These are phyloP conservation scores for Pseudovirgaria hyperparasitica DNA, from an alignment of 2,329 filamentous ascomycete genomes.

Conservation along the genomic window DNA sequence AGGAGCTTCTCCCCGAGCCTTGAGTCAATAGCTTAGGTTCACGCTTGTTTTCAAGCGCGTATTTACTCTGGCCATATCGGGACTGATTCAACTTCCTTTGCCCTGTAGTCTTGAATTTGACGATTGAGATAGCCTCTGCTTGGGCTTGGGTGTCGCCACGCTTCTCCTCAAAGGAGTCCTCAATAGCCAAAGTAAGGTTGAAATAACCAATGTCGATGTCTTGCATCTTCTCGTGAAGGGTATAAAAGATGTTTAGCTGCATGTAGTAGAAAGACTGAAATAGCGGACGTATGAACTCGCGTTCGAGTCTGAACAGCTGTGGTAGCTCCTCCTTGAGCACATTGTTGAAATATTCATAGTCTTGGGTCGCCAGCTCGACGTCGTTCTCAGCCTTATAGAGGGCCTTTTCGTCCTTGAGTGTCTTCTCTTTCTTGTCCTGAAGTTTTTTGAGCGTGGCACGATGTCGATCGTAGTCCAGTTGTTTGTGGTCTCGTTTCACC, in stretches of 20 bases:
- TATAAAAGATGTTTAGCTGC: conserved; percentile 99
- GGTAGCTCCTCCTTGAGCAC: conserved; percentile 92
- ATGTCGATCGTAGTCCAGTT: conserved; percentile 89
- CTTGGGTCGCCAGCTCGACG: conserved; percentile 80
- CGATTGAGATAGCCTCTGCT: conserved; percentile 72
- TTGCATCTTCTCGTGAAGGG: conserved; percentile 96
- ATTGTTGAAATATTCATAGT: conserved; percentile 97
- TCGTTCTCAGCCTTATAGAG: conserved; percentile 92
- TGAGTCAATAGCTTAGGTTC: too few relatives aligned
- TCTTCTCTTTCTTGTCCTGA: conserved; percentile 95
- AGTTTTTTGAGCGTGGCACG: conserved; percentile 77
- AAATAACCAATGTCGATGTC: conserved; percentile 96
- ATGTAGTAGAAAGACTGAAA: conserved; percentile 99
- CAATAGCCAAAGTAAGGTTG: conserved; percentile 77
- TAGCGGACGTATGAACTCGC: conserved; percentile 88
- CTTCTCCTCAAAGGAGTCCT: conserved; percentile 82
- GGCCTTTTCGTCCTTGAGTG: conserved; percentile 91
- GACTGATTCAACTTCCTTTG: conserved; percentile 31
- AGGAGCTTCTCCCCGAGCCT: conserved; percentile 13
- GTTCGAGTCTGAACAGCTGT: conserved; percentile 77
- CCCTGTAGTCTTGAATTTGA: conserved; percentile 83
- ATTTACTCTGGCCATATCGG: conserved; percentile 24
- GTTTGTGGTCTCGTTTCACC: conserved; percentile 89
- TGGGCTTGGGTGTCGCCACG: conserved; percentile 76
- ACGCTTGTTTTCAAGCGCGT: conserved; percentile 24